Evolutionary conservation across 805 yeast genomes (phyloP), one percentile per base, ranked within the genome.

Genomic region (Schizosaccharomyces cryophilus): DNA sequence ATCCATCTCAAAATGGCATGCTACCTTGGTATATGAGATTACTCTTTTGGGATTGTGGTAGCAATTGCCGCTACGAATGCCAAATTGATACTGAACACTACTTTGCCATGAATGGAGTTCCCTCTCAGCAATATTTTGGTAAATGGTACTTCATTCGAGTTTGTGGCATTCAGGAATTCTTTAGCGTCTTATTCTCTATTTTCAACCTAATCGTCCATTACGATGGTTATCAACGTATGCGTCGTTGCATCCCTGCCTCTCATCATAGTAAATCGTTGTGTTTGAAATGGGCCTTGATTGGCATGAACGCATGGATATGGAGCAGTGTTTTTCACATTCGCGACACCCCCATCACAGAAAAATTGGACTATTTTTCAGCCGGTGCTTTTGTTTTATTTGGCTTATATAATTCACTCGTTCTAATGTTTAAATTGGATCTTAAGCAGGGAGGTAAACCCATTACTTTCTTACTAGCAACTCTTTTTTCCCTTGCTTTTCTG

Each of bases 141-240:
- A 93, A 93, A 73, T 93, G 98, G 98, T 97, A 97, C 1, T 93
- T 93, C 67, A 64, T 74, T 19, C 76, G 98, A 60, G 68, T 85
- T 0, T 56, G 5, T 35, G 95, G 95, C 0, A 73, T 84, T 13
- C 98, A 93, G 70, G 98, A 93, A 69, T 73, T 87, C 0, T 85
- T 83, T 29, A 83, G 94, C 15, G 81, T 85, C 0, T 24, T 87
- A 1, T 90, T 93, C 70, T 85, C 95, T n/a, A 66, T 85, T 4
- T 75, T 79, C 26, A 85, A 85, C 67, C 78, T 82, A 63, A 62
- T 81, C 15, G 86, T 90, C 1, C 90, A 87, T 68, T 79, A 62
- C 42, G 7, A 60, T 11, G 76, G 75, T 71, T 66, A 65, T 71
- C 21, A 60, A 62, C 30, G 60, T 61, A 62, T 60, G 35, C 62